Base-by-base conservation (phyloP, 345 rosid species). In the Acer negundo region DNA sequence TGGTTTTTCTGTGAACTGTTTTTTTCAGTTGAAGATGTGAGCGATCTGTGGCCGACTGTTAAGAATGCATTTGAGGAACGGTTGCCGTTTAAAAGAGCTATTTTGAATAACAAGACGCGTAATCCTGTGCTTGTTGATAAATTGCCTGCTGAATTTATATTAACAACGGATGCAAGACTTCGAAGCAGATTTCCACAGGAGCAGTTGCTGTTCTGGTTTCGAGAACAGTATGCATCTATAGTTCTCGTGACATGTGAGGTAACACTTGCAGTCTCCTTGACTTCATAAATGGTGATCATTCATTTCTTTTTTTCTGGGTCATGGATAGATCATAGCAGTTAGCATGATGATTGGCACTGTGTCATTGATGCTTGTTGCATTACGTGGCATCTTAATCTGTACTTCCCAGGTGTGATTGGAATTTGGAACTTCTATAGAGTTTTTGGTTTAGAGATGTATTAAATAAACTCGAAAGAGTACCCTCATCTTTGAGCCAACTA, bases 181-280 rank as follows among this genome's bases (percentile, higher is more conserved):
- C 93, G 98, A 53, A 96, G 99, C 80, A 89, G 99, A 75, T 91
- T 87, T 82, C 97, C 97, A 0, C 97, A 88, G 82, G 97, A 96
- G 79, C 99, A 94, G 49, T 86, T 85, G 47, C 75, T 94, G 72
- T 90, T 86, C 81, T 96, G 97, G 97, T 96, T 94, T 79, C 82
- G 97, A 65, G 99, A 96, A 76, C 99, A 98, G 0, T 96, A 91
- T 80, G 97, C 98, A 70, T 91, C 94, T 71, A 78, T 96, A 44
- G 91, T 96, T 82, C 94, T 96, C 53, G 99, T 92, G 70, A 92
- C 97, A 3, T 96, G 99, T 83, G 98, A 96, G 98, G 98, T 96
- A 89, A 69, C 22, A 7, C 47, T 70, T 35, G n/a, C 35, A 35
- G 20, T 70, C 16, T 19, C 49, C 11, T 75, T 40, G 47, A 19